These are phyloP conservation scores for Lasiodiplodia citricola DNA, from an alignment of 2,329 filamentous ascomycete genomes.

Conservation along the genomic window DNA sequence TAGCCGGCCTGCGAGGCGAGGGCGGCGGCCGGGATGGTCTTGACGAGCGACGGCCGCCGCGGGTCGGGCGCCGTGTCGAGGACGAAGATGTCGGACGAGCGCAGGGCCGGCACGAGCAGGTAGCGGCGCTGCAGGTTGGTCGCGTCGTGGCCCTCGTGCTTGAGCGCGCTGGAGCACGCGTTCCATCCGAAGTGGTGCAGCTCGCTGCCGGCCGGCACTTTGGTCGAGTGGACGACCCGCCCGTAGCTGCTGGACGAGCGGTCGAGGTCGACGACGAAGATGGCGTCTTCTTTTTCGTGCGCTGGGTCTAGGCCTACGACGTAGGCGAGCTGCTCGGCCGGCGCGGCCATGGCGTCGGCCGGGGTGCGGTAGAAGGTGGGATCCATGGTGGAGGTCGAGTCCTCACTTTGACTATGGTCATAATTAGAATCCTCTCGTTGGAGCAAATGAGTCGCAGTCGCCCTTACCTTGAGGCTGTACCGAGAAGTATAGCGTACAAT, in stretches of 20 bases:
- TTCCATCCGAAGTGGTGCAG: slow-evolving; percentile 15
- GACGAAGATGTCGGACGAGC: slow-evolving; percentile 7
- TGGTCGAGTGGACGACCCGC: background rate
- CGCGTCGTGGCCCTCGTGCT: background rate
- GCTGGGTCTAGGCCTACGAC: background rate
- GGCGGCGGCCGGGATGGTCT: background rate
- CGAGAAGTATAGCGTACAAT: background rate
- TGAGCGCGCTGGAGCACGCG: slow-evolving; percentile 6
- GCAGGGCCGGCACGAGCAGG: background rate
- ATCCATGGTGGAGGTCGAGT: background rate
- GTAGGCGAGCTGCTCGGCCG: slow-evolving; percentile 6
- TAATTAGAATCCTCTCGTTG: no score
- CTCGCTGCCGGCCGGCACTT: background rate
- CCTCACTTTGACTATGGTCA: no score
- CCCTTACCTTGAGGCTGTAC: background rate
- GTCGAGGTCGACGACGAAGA: slow-evolving; percentile 9
- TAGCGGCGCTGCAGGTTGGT: background rate
- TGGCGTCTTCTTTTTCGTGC: background rate
- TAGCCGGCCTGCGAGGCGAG: background rate
- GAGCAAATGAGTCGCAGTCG: background rate
- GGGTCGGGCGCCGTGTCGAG: background rate
- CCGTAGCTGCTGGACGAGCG: background rate
- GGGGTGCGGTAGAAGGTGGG: slow-evolving; percentile 7
- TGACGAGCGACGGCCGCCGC: background rate
- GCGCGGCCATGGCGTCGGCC: slow-evolving; percentile 4